Percentiles rank a stretch among this genome's conserved stretches.
Evolutionary conservation across 352 stramenopile genomes (phyloP).

Genomic region (Phytophthora sp.): DNA sequence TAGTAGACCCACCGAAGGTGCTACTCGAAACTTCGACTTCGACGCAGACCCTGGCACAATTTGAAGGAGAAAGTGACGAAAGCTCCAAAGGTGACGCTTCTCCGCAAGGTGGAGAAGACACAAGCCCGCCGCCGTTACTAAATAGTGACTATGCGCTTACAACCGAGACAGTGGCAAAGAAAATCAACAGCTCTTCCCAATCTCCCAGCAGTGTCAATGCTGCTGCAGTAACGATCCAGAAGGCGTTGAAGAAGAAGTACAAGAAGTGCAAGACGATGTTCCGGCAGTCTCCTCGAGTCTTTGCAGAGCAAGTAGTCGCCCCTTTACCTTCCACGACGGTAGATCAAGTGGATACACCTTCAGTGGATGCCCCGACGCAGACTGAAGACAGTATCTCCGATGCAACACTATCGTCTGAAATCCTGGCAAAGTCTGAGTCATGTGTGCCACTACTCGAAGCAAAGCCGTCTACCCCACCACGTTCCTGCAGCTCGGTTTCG

Average conservation of each 20-base stretch:
- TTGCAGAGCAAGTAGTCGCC: constrained; percentile 36
- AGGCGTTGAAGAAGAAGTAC: constrained; percentile 52
- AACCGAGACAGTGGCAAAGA: constrained; percentile 27
- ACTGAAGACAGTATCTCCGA: background rate
- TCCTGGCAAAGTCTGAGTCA: background rate
- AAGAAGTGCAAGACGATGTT: constrained; percentile 50
- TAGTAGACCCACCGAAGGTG: background rate
- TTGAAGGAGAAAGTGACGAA: background rate
- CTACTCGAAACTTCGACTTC: constrained; percentile 3
- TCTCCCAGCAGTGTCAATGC: constrained; percentile 31
- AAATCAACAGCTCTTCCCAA: constrained; percentile 4
- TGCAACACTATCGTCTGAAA: background rate
- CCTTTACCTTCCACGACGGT: background rate
- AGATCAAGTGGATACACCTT: background rate
- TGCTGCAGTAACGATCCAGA: constrained; percentile 52
- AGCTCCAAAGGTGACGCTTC: no score
- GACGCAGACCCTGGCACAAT: background rate
- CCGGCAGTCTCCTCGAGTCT: constrained; percentile 51
- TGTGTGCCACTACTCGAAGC: constrained; percentile 8
- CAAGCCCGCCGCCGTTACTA: no score
- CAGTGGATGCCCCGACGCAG: no score
- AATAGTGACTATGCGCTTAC: no score
- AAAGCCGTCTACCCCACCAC: constrained; percentile 6
- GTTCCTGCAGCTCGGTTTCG: background rate
- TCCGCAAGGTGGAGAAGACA: no score